Base-by-base conservation (phyloP, 257 asterid species). In the Ilex aquifolium region DNA sequence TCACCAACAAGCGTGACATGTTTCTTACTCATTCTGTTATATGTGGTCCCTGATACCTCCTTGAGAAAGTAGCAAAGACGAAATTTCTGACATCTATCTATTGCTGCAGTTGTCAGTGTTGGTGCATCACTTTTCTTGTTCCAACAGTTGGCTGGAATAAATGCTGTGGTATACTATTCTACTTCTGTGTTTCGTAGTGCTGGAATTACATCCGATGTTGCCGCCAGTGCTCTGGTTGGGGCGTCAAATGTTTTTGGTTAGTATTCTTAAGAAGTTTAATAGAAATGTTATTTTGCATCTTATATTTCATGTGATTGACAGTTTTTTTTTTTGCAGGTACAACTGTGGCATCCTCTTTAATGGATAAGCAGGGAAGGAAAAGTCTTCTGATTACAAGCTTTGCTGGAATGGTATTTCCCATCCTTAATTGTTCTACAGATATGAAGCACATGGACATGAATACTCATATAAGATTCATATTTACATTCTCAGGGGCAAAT, bases 81-180 rank as follows among this genome's bases (percentile, higher is more conserved):
- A 3, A 46, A 46, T 46, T 53, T 7, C 8, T 21, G 31, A 14
- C 57, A 53, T 53, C 13, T 60, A 10, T 63, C 32, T 13, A 10
- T 63, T 66, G 59, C 55, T 83, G 82, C 95, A 92, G 98, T 85
- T 77, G 97, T 92, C 62, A 83, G 95, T 82, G 91, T 89, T 49
- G 98, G 98, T 66, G 95, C 91, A 54, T 84, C 91, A 67, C 80
- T 92, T 72, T 92, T 87, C 81, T 72, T 86, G 71, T 71, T 92
- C 65, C 98, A 89, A 85, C 98, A 92, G 79, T 84, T 92, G 46
- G 92, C 97, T 53, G 98, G 98, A 74, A 89, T 92, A 72, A 92
- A 92, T 71, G 93, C 97, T 3, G 91, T 92, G 36, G 88, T 92
- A 63, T 92, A 92, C 61, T 92, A 88, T 68, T 92, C 98, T 56